These are phyloP conservation scores for Jatropha curcas DNA, from an alignment of 345 rosid species.

Conservation along the genomic window DNA sequence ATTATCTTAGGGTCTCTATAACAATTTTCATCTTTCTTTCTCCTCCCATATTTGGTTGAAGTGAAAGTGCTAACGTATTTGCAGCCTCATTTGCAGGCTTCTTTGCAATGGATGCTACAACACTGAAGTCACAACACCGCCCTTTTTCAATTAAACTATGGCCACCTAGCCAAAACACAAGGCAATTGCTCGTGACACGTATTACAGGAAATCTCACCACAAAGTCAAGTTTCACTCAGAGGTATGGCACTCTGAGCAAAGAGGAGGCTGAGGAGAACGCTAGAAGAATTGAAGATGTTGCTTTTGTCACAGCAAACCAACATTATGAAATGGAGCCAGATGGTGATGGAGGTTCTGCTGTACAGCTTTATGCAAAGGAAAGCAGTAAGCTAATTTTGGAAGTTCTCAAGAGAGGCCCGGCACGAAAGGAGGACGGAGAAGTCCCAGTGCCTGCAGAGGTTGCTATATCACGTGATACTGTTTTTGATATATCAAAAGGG, in stretches of 20 bases:
- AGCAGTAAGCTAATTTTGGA: constrained; percentile 86
- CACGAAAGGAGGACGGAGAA: constrained; percentile 28
- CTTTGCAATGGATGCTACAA: constrained; percentile 50
- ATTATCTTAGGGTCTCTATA: neutral
- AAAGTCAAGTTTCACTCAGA: constrained; percentile 78
- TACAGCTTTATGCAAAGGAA: constrained; percentile 92
- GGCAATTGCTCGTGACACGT: constrained; percentile 67
- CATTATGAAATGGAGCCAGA: constrained; percentile 91
- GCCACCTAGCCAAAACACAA: constrained; percentile 82
- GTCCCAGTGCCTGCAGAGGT: constrained; percentile 32
- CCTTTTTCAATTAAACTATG: constrained; percentile 76
- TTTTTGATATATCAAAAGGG: constrained; percentile 81
- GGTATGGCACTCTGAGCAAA: constrained; percentile 65
- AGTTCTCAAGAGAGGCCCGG: constrained; percentile 69
- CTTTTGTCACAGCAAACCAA: constrained; percentile 56
- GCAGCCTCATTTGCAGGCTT: constrained; percentile 25
- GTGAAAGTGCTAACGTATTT: neutral
- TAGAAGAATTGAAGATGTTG: constrained; percentile 66
- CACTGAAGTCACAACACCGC: constrained; percentile 53
- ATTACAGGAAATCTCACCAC: constrained; percentile 66
- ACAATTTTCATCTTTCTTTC: too few species aligned
- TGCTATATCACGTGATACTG: constrained; percentile 35
- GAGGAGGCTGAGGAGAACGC: constrained; percentile 86
- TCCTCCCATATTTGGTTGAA: neutral
- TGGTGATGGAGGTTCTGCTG: constrained; percentile 93